Base-by-base conservation (phyloP, 2,329 filamentous ascomycete species). In the Tolypocladium sp. region DNA sequence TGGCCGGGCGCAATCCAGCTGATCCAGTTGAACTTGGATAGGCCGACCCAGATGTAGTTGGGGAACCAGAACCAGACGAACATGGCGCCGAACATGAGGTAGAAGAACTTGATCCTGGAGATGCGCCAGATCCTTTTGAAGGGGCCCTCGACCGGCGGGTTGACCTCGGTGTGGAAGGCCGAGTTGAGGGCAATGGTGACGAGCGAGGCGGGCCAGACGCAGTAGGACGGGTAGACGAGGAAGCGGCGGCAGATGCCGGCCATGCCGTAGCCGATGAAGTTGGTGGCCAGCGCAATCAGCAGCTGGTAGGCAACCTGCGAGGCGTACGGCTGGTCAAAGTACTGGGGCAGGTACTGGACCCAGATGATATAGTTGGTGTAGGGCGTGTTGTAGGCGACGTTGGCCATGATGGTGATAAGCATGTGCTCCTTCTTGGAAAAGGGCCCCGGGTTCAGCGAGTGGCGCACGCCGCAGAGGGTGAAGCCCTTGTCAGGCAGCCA, bases 341-440 rank as follows among this genome's bases (percentile, higher is more conserved):
- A 84, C 63, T 76, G 74, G 0, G 79, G 78, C 44, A 83, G 68
- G 58, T 73, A 76, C 56, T 83, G 81, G 7, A 78, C 77, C 79
- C 79, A 82, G 61, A 82, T 79, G 59, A 83, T 81, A 65, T 80
- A 75, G 69, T 79, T 79, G 3, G 81, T 83, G 65, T 82, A 83
- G 0, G 80, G 80, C 4, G 75, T 74, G 60, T 77, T 77, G 69
- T 76, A 80, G 15, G 78, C 77, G 15, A 81, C 80, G 67, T 87
- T 87, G 58, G 86, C 83, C 80, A 84, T 83, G 68, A 84, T 82
- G 60, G 80, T 80, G 62, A 85, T 82, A 46, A 86, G 74, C 76
- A 83, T 82, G 66, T 86, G 83, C 68, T 86, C 83, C 70, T 86
- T 86, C 65, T 79, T 79, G 58, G 79, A 80, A 66, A 85, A 85